These are phyloP conservation scores for Kickxella alabastrina DNA, from an alignment of 192 early-diverging fungal species.

Conservation along the genomic window DNA sequence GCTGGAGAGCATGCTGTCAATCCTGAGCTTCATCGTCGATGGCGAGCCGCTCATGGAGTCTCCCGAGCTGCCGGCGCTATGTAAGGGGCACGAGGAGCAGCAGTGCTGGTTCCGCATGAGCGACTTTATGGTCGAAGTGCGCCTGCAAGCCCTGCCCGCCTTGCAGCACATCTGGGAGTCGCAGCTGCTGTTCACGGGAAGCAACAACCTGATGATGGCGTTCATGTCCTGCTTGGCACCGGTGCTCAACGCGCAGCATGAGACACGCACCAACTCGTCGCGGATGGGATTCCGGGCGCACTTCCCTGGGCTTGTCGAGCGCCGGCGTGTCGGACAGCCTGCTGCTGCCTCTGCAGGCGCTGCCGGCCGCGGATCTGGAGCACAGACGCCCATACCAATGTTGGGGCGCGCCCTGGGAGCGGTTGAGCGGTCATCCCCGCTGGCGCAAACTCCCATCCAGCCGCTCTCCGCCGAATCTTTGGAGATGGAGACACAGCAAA, in stretches of 20 bases:
- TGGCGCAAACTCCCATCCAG: slow-evolving; percentile 9
- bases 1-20: slow-evolving; percentile 46
- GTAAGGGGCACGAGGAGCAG: slow-evolving; percentile 33
- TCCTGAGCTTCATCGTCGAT: slow-evolving; percentile 68
- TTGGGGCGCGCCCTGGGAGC: slow-evolving; percentile 17
- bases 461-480: not conserved
- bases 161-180: slow-evolving; percentile 64
- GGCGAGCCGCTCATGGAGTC: slow-evolving; percentile 72
- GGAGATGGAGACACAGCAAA: not conserved
- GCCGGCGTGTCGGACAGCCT: slow-evolving; percentile 8
- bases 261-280: slow-evolving; percentile 22
- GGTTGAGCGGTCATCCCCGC: slow-evolving; percentile 12
- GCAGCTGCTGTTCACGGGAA: slow-evolving; percentile 54
- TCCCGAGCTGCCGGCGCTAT: slow-evolving; percentile 44
- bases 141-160: slow-evolving; percentile 58
- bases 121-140: slow-evolving; percentile 63
- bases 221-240: slow-evolving; percentile 62
- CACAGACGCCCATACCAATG: slow-evolving; percentile 31
- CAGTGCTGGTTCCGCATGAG: slow-evolving; percentile 68
- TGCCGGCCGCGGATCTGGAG: slow-evolving; percentile 10
- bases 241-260: slow-evolving; percentile 72
- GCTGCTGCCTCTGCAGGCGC: not conserved
- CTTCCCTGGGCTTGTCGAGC: slow-evolving; percentile 19
- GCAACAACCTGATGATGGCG: slow-evolving; percentile 54
- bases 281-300: slow-evolving; percentile 18